A percentile compares a stretch with the other conserved stretches of the same genome.
These are phyloP conservation scores for Metarhizium rileyi DNA, from an alignment of 2,329 filamentous ascomycete genomes.

Conservation along the genomic window DNA sequence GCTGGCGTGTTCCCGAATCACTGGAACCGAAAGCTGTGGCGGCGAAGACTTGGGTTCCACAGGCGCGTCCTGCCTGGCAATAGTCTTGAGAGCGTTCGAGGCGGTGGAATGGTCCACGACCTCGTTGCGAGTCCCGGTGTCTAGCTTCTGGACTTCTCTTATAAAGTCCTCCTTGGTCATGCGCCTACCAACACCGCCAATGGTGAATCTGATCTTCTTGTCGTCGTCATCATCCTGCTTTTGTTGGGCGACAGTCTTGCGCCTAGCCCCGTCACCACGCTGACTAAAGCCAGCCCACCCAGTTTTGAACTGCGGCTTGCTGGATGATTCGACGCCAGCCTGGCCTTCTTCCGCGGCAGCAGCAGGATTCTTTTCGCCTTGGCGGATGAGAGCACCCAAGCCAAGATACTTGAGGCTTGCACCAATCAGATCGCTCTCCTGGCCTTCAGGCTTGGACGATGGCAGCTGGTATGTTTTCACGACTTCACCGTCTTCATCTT, in stretches of 20 bases:
- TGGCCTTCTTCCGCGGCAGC: conserved; percentile 22
- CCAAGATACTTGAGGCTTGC: conserved; percentile 45
- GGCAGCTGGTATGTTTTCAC: conserved; percentile 76
- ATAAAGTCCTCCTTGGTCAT: conserved; percentile 79
- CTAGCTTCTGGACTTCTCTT: conserved; percentile 60
- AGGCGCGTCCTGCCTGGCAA: conserved; percentile 33
- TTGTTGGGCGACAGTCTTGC: conserved; percentile 31
- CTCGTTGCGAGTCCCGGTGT: conserved; percentile 51
- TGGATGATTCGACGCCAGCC: conserved; percentile 20
- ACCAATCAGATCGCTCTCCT: conserved; percentile 29
- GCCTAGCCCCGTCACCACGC: conserved; percentile 24
- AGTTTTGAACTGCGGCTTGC: conserved; percentile 31
- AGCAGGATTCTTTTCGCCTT: conserved; percentile 25
- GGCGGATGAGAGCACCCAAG: conserved; percentile 35
- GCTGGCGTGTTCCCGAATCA: conserved; percentile 12
- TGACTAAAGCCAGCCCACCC: conserved; percentile 41
- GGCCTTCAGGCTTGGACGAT: conserved; percentile 34
- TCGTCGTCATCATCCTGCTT: conserved; percentile 49
- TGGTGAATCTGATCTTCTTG: conserved; percentile 64
- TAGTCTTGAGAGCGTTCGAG: conserved; percentile 36
- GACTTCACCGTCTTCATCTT: conserved; percentile 79
- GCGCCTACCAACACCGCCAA: conserved; percentile 59
- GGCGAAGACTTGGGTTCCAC: neutral
- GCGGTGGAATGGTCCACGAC: conserved; percentile 42
- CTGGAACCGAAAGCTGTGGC: conserved; percentile 8